These are phyloP conservation scores for Gossypium rotundifolium DNA, from an alignment of 345 rosid species.

Conservation along the genomic window DNA sequence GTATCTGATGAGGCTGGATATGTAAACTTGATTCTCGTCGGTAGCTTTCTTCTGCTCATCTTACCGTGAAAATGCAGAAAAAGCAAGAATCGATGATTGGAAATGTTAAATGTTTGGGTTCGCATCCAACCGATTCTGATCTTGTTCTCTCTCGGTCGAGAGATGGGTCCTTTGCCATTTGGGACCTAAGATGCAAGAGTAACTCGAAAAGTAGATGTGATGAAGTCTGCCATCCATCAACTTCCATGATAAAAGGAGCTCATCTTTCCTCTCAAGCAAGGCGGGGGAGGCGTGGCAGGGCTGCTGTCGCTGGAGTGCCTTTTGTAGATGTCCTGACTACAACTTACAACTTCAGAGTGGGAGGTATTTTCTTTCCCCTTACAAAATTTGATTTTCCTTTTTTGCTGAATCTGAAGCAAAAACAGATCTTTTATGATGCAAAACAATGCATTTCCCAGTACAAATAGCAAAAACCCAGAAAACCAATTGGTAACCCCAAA, in stretches of 20 bases:
- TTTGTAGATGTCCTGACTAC: no score
- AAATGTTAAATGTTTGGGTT: conserved; percentile 73
- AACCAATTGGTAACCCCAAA: not conserved
- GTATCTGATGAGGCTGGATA: conserved; percentile 83
- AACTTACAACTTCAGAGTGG: no score
- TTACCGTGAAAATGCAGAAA: conserved; percentile 54
- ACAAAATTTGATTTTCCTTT: no score
- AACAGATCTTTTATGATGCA: no score
- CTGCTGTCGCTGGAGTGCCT: not conserved
- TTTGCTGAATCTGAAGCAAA: no score
- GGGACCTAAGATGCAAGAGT: conserved; percentile 80
- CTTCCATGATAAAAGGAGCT: conserved; percentile 65
- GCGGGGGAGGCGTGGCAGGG: conserved; percentile 65
- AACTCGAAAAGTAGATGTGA: conserved; percentile 25
- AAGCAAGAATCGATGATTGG: conserved; percentile 58
- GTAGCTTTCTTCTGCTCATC: conserved; percentile 37
- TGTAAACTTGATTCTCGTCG: conserved; percentile 53
- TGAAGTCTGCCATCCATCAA: conserved; percentile 38
- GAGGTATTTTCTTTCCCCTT: no score
- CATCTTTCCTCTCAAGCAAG: conserved; percentile 65
- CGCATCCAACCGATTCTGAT: conserved; percentile 77
- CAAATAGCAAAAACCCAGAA: not conserved
- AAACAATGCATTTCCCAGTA: not conserved
- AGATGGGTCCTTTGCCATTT: conserved; percentile 83
- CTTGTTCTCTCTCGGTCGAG: conserved; percentile 81